Base-by-base conservation (phyloP, 2,329 filamentous ascomycete species). In the Nemania diffusa region DNA sequence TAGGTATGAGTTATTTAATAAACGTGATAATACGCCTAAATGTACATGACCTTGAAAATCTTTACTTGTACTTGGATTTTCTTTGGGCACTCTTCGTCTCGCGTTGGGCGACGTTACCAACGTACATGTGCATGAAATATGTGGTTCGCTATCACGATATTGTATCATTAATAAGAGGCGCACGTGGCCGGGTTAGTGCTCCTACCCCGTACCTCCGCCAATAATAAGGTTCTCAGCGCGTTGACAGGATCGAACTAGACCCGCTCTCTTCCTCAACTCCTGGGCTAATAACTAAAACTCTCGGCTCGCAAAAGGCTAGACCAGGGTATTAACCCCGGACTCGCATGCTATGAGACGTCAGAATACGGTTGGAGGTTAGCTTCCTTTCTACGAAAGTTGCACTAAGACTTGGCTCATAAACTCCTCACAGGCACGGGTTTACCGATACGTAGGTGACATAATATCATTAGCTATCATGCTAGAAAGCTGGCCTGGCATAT, bases 281-380 rank as follows among this genome's bases (percentile, higher is more conserved):
- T 51, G 46, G 20, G 5, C 46, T 44, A 46, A 46, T 32, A 50
- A 40, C 7, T 26, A 57, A 57, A 8, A 29, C 26, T 63, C 61
- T 63, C 53, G 61, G 61, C 27, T 52, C 61, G 44, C 32, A 50
- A 24, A 22, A 32, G 37, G 22, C 22, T 32, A 62, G 50, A 62
- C 50, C 15, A 27, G 50, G 59, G 27, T 44, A 34, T 17, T 24
- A 24, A 34, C 34, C 48, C 58, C 24, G 3, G 59, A 26, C 11
- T 17, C 8, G 34, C 55, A 46, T 24, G 20, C 29, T 55, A 26
- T 62, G 58, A 62, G 48, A 55, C 34, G 58, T 62, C 50, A 46
- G 46, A n/a, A 62, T 62, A 55, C 59, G 50, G 37, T 34, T 32
- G 57, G 44, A 22, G 40, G 1, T 34, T 62, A 37, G 27, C 44